Evolutionary conservation across 768 basidiomycete species (phyloP).

Genomic region (Tylopilus intermedius): DNA sequence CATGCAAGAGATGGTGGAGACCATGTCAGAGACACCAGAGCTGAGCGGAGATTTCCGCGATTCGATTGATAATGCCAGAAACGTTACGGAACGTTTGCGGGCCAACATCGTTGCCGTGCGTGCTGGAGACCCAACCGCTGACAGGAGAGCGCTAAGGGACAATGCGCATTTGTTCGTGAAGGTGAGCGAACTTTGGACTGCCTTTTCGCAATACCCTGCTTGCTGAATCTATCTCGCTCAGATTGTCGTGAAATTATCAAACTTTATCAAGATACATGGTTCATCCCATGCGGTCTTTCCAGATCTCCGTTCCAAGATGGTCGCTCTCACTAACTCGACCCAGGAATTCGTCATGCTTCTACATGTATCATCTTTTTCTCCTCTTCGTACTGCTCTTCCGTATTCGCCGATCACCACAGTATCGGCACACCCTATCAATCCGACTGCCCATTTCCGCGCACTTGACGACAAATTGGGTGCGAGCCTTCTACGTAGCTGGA

Average conservation of each 20-base stretch:
- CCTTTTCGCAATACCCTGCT: background rate
- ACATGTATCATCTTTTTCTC: constrained; percentile 78
- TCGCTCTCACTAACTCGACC: constrained; percentile 74
- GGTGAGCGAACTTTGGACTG: constrained; percentile 36
- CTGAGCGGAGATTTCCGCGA: constrained; percentile 44
- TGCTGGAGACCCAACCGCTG: constrained; percentile 47
- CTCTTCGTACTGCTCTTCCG: constrained; percentile 48
- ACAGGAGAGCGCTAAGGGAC: constrained; percentile 63
- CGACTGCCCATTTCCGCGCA: constrained; percentile 17
- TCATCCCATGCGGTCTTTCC: constrained; percentile 52
- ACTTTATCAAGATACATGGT: constrained; percentile 61
- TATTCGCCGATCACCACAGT: constrained; percentile 52
- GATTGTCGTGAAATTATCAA: constrained; percentile 75
- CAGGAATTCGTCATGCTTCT: constrained; percentile 85
- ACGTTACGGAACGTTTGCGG: constrained; percentile 58
- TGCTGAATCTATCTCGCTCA: constrained; percentile 25
- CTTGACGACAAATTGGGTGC: constrained; percentile 47
- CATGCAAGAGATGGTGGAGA: constrained; percentile 68
- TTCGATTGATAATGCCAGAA: constrained; percentile 56
- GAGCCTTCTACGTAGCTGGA: constrained; percentile 56
- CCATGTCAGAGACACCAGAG: constrained; percentile 46
- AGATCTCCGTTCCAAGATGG: constrained; percentile 63
- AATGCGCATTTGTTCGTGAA: constrained; percentile 80
- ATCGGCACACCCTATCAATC: constrained; percentile 17
- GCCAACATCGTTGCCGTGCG: constrained; percentile 55